phyloP scores from a whole-genome alignment of 495 filamentous ascomycete species.

The Tetracladium setigerum region DNA sequence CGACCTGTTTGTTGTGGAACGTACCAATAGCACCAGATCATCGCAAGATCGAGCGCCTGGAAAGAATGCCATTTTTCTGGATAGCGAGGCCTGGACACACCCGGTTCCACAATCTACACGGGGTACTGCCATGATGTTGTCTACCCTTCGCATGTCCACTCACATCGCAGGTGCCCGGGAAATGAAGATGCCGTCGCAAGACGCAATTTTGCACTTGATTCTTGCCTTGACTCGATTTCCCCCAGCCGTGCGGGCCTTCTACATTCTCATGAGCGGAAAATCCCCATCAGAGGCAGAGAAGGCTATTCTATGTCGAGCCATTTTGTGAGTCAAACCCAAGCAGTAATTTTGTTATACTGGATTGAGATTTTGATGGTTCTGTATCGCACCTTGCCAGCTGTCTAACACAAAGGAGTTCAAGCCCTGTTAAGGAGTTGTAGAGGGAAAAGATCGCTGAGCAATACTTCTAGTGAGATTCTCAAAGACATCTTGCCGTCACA shows the following conservation, averaged over 20 bases:
- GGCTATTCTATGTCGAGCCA: conserved; percentile 20
- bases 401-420: no score
- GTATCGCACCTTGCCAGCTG: no score
- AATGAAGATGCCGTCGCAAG: conserved; percentile 19
- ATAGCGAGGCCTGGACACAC: conserved; percentile 13
- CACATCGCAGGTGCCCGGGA: conserved; percentile 13
- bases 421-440: no score
- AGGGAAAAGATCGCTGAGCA: no score
- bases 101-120: conserved; percentile 20
- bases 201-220: conserved; percentile 24
- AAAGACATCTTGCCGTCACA: conserved; percentile 20
- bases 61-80: conserved; percentile 21
- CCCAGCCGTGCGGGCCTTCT: conserved; percentile 24
- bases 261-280: conserved; percentile 23
- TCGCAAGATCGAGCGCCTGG: conserved; percentile 13
- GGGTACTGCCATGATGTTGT: conserved; percentile 25
- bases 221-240: conserved; percentile 20
- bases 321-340: no score
- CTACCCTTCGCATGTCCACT: conserved; percentile 23
- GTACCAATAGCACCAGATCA: neutral
- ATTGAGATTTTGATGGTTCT: no score
- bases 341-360: no score
- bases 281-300: conserved; percentile 17
- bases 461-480: conserved; percentile 20
- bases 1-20: conserved; percentile 23